phyloP scores from a whole-genome alignment of 2,329 filamentous ascomycete genomes.

The Fusarium begoniae region DNA sequence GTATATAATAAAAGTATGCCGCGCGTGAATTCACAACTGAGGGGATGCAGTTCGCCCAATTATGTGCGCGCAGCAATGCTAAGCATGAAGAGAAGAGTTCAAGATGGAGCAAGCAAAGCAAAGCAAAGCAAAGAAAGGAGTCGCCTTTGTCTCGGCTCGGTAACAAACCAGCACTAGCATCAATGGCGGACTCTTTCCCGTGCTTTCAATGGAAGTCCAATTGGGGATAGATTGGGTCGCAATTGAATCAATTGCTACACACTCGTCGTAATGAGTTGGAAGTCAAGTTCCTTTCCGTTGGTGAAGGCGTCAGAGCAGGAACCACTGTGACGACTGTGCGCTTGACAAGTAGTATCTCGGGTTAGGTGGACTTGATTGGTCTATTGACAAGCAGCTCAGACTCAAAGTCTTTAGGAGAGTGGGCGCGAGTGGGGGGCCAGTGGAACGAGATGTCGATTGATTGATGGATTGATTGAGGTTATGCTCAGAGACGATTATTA shows the following conservation, averaged over 20 bases:
- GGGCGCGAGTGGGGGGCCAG: constrained; percentile 33
- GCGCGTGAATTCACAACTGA: constrained; percentile 3
- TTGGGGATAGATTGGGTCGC: constrained; percentile 36
- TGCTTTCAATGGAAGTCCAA: constrained; percentile 28
- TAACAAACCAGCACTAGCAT: constrained; percentile 17
- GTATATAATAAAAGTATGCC: constrained; percentile 1
- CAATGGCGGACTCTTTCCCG: constrained; percentile 9
- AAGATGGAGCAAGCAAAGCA: neutral
- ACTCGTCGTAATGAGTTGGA: neutral
- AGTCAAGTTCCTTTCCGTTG: constrained; percentile 13
- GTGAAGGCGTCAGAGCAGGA: constrained; percentile 7
- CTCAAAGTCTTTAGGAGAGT: constrained; percentile 9
- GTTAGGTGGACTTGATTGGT: constrained; percentile 12
- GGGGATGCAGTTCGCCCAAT: neutral
- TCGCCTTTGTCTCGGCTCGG: constrained; percentile 4
- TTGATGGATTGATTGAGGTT: neutral
- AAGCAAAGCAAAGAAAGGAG: neutral
- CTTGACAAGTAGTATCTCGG: constrained; percentile 7
- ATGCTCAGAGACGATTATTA: constrained; percentile 31
- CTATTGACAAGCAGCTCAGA: constrained; percentile 26
- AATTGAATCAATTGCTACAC: constrained; percentile 11
- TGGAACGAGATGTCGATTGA: constrained; percentile 44
- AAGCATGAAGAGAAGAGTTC: constrained; percentile 1
- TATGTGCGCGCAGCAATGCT: constrained; percentile 15
- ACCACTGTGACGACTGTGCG: constrained; percentile 21